These are phyloP conservation scores for Trichaptum fuscoviolaceum DNA, from an alignment of 768 basidiomycete genomes.

Conservation along the genomic window DNA sequence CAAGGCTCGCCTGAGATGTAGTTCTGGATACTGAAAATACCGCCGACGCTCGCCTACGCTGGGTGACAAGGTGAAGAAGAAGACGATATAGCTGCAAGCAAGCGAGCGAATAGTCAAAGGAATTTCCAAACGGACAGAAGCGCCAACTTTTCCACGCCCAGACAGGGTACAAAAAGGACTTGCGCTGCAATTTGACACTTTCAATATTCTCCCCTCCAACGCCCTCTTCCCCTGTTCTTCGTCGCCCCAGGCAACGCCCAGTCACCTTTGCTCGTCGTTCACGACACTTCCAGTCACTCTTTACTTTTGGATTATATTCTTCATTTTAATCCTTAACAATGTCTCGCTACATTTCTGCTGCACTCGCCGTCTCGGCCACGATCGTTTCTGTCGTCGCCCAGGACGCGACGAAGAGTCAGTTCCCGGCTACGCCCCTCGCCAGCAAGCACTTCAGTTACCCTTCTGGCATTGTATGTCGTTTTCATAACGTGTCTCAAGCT, in stretches of 20 bases:
- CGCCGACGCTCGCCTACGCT: background rate
- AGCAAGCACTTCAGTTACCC: constrained; percentile 21
- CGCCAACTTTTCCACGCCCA: background rate
- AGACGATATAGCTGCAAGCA: background rate
- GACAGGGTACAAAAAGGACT: background rate
- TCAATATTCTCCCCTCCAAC: background rate
- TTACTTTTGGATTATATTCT: constrained; percentile 9
- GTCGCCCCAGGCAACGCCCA: constrained; percentile 1
- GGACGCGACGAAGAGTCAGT: constrained; percentile 18
- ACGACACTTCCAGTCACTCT: constrained; percentile 7
- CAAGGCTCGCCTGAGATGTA: background rate
- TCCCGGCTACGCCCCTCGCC: constrained; percentile 24
- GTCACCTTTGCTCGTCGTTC: constrained; percentile 5
- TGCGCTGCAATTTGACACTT: background rate
- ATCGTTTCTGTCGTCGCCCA: constrained; percentile 22
- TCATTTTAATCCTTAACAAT: constrained; percentile 12
- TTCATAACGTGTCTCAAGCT: background rate
- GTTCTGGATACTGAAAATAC: background rate
- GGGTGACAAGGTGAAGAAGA: background rate
- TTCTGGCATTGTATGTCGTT: constrained; percentile 16
- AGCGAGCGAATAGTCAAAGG: background rate
- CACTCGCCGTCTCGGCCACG: constrained; percentile 25
- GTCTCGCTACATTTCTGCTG: constrained; percentile 30
- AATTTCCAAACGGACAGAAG: background rate
- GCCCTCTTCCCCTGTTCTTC: background rate